Percentiles rank a stretch among this genome's conserved stretches.
These are phyloP conservation scores for Aureobasidium sp. DNA, from an alignment of 2,329 filamentous ascomycete species.

Conservation along the genomic window DNA sequence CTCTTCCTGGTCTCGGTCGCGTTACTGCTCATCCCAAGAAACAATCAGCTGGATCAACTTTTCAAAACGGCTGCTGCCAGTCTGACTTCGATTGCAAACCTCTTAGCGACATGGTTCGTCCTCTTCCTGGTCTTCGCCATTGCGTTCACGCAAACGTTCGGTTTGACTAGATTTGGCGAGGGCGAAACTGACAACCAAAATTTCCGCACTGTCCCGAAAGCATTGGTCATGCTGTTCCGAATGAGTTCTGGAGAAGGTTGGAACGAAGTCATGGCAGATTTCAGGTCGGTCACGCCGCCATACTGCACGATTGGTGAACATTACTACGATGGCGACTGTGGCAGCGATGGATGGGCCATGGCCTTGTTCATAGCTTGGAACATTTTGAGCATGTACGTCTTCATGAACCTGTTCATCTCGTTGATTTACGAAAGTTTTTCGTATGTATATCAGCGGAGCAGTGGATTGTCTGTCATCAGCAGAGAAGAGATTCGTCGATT, in stretches of 20 bases:
- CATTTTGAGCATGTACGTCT: constrained; percentile 99
- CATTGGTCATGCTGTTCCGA: constrained; percentile 84
- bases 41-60: constrained; percentile 92
- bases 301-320: constrained; percentile 64
- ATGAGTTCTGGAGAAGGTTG: constrained; percentile 93
- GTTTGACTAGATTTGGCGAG: constrained; percentile 76
- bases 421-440: constrained; percentile 99
- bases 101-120: constrained; percentile 94
- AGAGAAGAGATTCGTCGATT: constrained; percentile 92
- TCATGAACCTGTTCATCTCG: constrained; percentile 95
- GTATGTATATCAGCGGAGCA: constrained; percentile 96
- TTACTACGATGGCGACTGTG: constrained; percentile 88
- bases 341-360: constrained; percentile 81
- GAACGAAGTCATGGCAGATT: constrained; percentile 97
- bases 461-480: constrained; percentile 81
- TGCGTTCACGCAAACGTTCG: constrained; percentile 91
- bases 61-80: constrained; percentile 98
- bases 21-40: constrained; percentile 84
- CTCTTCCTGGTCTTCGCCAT: constrained; percentile 96
- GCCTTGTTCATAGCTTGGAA: constrained; percentile 95
- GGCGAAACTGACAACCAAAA: constrained; percentile 75
- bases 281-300: constrained; percentile 69
- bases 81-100: constrained; percentile 80
- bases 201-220: constrained; percentile 88
- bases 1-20: constrained; percentile 87